These are phyloP conservation scores for Tubosaeta brunneosetosa DNA, from an alignment of 768 basidiomycete species.

Conservation along the genomic window DNA sequence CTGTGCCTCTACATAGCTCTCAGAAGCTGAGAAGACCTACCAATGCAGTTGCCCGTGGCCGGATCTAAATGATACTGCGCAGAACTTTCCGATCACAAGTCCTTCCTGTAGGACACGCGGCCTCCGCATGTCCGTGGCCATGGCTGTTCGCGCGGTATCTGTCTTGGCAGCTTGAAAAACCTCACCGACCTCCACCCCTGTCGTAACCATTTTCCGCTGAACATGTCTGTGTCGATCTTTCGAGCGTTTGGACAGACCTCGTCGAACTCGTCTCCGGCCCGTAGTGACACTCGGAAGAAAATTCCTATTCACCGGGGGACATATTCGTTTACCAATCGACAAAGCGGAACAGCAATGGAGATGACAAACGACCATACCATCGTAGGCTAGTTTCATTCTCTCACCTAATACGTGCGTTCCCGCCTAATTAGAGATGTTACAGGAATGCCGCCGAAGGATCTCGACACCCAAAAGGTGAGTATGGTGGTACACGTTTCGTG, in stretches of 20 bases:
- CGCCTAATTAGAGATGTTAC: conserved; percentile 1
- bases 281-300: conserved; percentile 16
- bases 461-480: conserved; percentile 26
- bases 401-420: not conserved
- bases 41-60: not conserved
- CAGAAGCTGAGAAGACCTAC: conserved; percentile 16
- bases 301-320: conserved; percentile 28
- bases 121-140: conserved; percentile 11
- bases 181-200: not conserved
- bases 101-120: conserved; percentile 12
- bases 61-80: conserved; percentile 6
- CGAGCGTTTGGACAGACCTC: conserved; percentile 18
- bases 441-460: conserved; percentile 30
- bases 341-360: conserved; percentile 31
- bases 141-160: conserved; percentile 13
- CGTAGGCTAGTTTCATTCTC: conserved; percentile 17
- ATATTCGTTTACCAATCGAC: conserved; percentile 28
- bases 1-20: conserved; percentile 10
- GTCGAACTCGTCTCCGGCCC: conserved; percentile 6
- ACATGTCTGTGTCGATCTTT: conserved; percentile 21
- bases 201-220: not conserved
- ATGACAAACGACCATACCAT: conserved; percentile 20
- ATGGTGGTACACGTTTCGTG: not conserved
- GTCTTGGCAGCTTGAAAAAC: conserved; percentile 13
- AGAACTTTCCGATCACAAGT: conserved; percentile 8